Evolutionary conservation across 1,284 basidiomycete genomes (phyloP).

Genomic region (Microbotryum violaceum): DNA sequence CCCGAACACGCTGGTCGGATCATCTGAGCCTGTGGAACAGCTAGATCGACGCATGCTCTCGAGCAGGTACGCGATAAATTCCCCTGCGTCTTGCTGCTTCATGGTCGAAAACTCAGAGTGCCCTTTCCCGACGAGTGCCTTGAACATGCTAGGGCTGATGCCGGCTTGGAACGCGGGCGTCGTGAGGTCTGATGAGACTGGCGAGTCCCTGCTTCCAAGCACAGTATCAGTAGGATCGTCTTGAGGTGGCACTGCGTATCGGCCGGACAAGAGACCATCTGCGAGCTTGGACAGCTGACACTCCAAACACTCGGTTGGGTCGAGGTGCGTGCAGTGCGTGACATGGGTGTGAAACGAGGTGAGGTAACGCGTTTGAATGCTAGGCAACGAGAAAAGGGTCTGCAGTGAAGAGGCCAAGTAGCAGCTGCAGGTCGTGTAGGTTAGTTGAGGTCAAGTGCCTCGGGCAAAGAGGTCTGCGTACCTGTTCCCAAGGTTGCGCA

Average conservation of each 20-base stretch:
- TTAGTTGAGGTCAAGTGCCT: not conserved
- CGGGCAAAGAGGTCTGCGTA: constrained; percentile 33
- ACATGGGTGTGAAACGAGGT: constrained; percentile 55
- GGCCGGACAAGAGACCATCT: constrained; percentile 84
- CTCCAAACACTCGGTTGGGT: constrained; percentile 80
- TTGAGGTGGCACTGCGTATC: constrained; percentile 66
- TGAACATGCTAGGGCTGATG: constrained; percentile 75
- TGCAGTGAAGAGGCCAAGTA: constrained; percentile 96
- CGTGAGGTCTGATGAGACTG: not conserved
- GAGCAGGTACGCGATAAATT: constrained; percentile 81
- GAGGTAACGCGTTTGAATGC: constrained; percentile 69
- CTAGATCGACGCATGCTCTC: constrained; percentile 60
- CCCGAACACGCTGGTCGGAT: constrained; percentile 67
- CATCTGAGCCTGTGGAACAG: constrained; percentile 45
- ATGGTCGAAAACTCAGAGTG: constrained; percentile 94
- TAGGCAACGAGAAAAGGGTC: constrained; percentile 69
- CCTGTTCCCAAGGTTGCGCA: constrained; percentile 92
- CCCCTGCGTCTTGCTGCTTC: constrained; percentile 94
- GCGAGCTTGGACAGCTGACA: constrained; percentile 91
- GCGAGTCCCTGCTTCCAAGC: constrained; percentile 13
- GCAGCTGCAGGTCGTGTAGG: constrained; percentile 52
- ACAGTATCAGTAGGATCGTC: constrained; percentile 32
- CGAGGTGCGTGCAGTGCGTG: constrained; percentile 55
- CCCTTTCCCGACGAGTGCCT: constrained; percentile 80
- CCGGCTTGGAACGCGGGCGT: constrained; percentile 68